Conservation (phyloP, 2,329 filamentous ascomycete genomes). For the Cercospora sesami region DNA sequence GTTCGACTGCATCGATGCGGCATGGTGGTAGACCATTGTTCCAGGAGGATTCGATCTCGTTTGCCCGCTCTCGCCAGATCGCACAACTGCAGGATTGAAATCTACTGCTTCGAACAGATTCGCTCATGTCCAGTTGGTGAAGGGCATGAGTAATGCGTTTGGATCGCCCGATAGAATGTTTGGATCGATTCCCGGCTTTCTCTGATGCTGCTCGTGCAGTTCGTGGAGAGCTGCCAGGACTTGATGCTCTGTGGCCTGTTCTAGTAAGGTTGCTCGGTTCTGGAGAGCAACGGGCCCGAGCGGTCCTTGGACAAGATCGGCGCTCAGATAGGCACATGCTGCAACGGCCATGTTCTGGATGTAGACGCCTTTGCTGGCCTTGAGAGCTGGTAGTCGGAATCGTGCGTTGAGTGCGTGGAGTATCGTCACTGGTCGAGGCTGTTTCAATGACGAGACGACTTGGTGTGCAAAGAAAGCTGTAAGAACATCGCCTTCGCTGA, state of each 20-base stretch:
- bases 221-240: not conserved
- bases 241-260: not conserved
- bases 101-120: slow-evolving; percentile 41
- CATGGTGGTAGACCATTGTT: slow-evolving; percentile 10
- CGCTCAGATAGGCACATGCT: not conserved
- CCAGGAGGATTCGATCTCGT: not conserved
- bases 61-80: not conserved
- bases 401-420: slow-evolving; percentile 47
- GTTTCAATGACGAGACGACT: slow-evolving; percentile 24
- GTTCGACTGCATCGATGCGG: not conserved
- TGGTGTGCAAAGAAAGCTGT: slow-evolving; percentile 45
- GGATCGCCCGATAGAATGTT: slow-evolving; percentile 23
- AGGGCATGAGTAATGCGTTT: slow-evolving; percentile 34
- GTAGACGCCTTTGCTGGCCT: not conserved
- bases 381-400: slow-evolving; percentile 31
- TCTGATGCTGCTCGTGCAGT: not conserved
- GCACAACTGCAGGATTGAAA: slow-evolving; percentile 38
- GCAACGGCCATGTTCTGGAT: not conserved
- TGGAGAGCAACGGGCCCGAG: not conserved
- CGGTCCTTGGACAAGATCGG: not conserved
- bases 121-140: slow-evolving; percentile 46
- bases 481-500: slow-evolving; percentile 29
- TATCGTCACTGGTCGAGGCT: slow-evolving; percentile 40
- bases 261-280: not conserved
- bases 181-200: not conserved